Evolutionary conservation across 139 green algal genomes (phyloP), one percentile per base, ranked within the genome.

Genomic region (Chlamydomonas sp.): DNA sequence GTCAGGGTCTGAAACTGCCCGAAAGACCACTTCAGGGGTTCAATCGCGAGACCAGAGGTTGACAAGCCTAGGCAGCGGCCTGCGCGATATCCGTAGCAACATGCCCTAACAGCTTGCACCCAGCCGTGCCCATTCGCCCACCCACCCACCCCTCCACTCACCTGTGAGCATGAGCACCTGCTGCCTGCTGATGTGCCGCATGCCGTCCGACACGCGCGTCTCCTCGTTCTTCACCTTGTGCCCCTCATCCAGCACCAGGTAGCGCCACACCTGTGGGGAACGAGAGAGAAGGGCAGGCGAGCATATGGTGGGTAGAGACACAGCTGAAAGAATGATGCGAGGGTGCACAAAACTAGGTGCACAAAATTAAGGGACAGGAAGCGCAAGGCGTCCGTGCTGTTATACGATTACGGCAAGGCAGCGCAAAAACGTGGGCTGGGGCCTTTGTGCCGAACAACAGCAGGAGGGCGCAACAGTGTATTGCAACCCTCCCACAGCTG

Each of bases 171-270:
- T 71, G 6, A 86, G 82, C 8, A 86, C 82, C n/a, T 91, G 90
- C 89, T 95, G 92, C 61, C 79, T 72, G 49, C 73, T 89, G 86
- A 93, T 73, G 64, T 84, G 77, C 16, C 91, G 84, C 91, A 96
- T 94, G 62, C 87, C 91, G 59, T 94, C 83, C 60, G 89, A 89
- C 57, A 94, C 81, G 3, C 89, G 83, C 9, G 88, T 92, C n/a
- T 92, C 85, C 76, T 93, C 89, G 83, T 95, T 96, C 84, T 94
- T 93, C 58, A 95, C 79, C 81, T 90, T 91, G 89, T 92, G 89
- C 15, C 85, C 93, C 89, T 96, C 93, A 68, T 96, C 93, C 66
- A 96, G 77, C 14, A 95, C 81, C 20, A 96, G 60, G 88, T 94
- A 94, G 62, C 90, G 86, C 84, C 88, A 93, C 62, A 83, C 84